phyloP scores from a whole-genome alignment of 2,329 filamentous ascomycete species.

The Capronia americana region DNA sequence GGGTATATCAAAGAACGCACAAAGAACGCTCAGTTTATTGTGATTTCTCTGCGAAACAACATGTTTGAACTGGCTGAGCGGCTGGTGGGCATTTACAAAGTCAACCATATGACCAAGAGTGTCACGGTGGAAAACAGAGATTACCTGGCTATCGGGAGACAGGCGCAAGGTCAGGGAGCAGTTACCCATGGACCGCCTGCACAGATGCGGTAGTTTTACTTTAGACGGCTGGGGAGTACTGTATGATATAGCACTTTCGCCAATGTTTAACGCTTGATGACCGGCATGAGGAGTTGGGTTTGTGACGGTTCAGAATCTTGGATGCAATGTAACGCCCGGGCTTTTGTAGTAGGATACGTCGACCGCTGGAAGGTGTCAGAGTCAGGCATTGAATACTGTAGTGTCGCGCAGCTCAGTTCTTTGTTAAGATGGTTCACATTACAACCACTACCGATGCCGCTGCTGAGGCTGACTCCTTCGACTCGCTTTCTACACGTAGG shows the following conservation, averaged over 20 bases:
- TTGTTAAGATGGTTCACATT: no score
- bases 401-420: no score
- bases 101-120: conserved; percentile 97
- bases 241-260: background rate
- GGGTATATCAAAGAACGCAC: conserved; percentile 99
- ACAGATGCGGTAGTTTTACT: conserved; percentile 1
- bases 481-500: no score
- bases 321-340: background rate
- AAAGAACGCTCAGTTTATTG: conserved; percentile 98
- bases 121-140: conserved; percentile 86
- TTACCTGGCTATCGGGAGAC: conserved; percentile 53
- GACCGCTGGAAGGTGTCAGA: background rate
- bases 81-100: conserved; percentile 97
- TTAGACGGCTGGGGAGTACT: background rate
- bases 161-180: background rate
- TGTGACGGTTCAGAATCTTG: background rate
- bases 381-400: background rate
- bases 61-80: conserved; percentile 99
- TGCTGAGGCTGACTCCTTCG: no score
- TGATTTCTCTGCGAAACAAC: conserved; percentile 97
- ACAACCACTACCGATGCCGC: no score
- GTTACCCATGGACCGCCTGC: background rate
- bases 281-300: background rate
- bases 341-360: background rate
- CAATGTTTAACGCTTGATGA: conserved; percentile 7